Percentiles rank a stretch among this genome's conserved stretches.
Evolutionary conservation across 306 rosid genomes (phyloP).

Genomic region (Rubus parviflorus): DNA sequence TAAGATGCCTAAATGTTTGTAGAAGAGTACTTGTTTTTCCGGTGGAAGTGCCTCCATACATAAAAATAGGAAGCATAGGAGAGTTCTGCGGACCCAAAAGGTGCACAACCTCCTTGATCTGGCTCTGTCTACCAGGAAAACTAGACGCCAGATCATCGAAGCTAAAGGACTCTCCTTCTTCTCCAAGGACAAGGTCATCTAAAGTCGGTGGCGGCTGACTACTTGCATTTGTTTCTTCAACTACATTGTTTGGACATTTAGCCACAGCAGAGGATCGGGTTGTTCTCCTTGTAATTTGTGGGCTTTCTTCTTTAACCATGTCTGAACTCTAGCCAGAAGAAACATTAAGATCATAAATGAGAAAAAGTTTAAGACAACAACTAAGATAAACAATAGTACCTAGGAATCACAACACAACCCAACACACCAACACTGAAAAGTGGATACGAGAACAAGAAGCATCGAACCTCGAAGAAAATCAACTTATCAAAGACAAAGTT

Average conservation of each 20-base stretch:
- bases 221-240: constrained; percentile 37
- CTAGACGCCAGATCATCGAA: constrained; percentile 54
- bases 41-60: constrained; percentile 73
- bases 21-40: constrained; percentile 81
- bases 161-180: constrained; percentile 60
- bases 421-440: background rate
- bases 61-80: constrained; percentile 74
- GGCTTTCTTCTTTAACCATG: constrained; percentile 59
- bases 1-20: constrained; percentile 68
- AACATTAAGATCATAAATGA: background rate
- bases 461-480: background rate
- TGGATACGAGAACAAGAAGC: background rate
- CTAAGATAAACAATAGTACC: too few species aligned
- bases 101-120: constrained; percentile 60
- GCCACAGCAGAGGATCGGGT: constrained; percentile 55
- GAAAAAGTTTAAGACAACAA: background rate
- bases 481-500: background rate
- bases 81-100: constrained; percentile 75
- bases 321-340: constrained; percentile 12
- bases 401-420: background rate
- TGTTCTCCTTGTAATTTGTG: constrained; percentile 53
- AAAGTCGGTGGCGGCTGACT: constrained; percentile 39
- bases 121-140: constrained; percentile 67
- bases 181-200: constrained; percentile 72
- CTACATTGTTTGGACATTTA: constrained; percentile 37